These are phyloP conservation scores for Przewalskia tangutica DNA, from an alignment of 257 asterid genomes.

Conservation along the genomic window DNA sequence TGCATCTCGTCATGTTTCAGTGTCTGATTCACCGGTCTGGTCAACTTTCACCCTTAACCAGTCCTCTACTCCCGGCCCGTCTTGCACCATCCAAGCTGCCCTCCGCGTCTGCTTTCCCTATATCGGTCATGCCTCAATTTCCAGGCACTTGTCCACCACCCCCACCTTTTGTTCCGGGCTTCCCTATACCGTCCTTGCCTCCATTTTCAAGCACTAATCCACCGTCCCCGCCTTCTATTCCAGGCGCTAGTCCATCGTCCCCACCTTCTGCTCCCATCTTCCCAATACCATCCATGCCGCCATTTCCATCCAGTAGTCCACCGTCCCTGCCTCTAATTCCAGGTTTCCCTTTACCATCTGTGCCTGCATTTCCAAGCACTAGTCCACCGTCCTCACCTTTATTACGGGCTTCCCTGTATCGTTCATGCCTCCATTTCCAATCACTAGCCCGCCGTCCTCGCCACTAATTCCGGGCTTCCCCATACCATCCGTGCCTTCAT, in stretches of 20 bases:
- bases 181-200: background rate
- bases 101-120: background rate
- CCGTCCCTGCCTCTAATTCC: background rate
- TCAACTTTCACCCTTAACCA: background rate
- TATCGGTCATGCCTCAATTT: background rate
- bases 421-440: constrained; percentile 34
- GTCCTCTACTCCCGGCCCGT: background rate
- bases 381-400: constrained; percentile 9
- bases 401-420: background rate
- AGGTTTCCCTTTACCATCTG: background rate
- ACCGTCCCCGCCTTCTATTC: background rate
- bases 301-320: constrained; percentile 41
- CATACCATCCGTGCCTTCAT: constrained; percentile 15
- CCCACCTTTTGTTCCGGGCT: background rate
- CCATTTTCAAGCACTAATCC: background rate
- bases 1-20: background rate
- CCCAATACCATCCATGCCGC: constrained; percentile 8
- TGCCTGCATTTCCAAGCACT: constrained; percentile 40
- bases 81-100: background rate
- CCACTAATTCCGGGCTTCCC: background rate
- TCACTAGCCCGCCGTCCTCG: constrained; percentile 22
- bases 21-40: background rate
- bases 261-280: background rate
- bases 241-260: background rate
- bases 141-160: background rate